A percentile compares a stretch with the other conserved stretches of the same genome.
Conservation (phyloP, 1,284 basidiomycete species). For the Microbotryum saponariae region DNA sequence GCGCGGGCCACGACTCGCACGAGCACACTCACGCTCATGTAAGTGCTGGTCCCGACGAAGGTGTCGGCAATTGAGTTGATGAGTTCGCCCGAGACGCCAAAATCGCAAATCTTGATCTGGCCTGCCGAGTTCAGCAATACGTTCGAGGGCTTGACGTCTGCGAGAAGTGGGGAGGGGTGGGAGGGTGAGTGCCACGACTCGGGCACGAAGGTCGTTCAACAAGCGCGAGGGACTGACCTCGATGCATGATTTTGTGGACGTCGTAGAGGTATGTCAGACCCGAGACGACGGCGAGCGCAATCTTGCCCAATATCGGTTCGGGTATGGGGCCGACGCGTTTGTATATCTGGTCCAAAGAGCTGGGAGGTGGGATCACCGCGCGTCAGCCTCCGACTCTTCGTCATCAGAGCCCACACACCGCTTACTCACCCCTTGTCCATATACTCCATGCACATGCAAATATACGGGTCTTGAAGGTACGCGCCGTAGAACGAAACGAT, state of each 20-base stretch:
- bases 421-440: conserved; percentile 61
- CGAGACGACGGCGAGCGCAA: conserved; percentile 85
- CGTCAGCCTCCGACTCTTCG: background rate
- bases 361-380: conserved; percentile 20
- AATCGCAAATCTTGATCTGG: conserved; percentile 97
- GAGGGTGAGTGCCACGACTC: background rate
- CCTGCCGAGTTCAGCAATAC: conserved; percentile 89
- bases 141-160: conserved; percentile 98
- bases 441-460: conserved; percentile 97
- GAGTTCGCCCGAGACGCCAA: conserved; percentile 95
- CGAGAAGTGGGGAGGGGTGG: background rate
- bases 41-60: conserved; percentile 95
- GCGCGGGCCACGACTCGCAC: no score
- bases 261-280: conserved; percentile 98
- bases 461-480: conserved; percentile 90
- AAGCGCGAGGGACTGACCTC: conserved; percentile 55
- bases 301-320: conserved; percentile 79
- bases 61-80: conserved; percentile 99
- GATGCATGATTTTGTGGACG: conserved; percentile 96
- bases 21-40: conserved; percentile 80
- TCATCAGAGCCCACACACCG: background rate
- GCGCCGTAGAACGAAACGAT: conserved; percentile 97
- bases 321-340: conserved; percentile 84
- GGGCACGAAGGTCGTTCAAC: background rate
- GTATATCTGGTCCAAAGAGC: conserved; percentile 80